phyloP scores from a whole-genome alignment of 805 yeast genomes.

The Zygotorulaspora sp. region DNA sequence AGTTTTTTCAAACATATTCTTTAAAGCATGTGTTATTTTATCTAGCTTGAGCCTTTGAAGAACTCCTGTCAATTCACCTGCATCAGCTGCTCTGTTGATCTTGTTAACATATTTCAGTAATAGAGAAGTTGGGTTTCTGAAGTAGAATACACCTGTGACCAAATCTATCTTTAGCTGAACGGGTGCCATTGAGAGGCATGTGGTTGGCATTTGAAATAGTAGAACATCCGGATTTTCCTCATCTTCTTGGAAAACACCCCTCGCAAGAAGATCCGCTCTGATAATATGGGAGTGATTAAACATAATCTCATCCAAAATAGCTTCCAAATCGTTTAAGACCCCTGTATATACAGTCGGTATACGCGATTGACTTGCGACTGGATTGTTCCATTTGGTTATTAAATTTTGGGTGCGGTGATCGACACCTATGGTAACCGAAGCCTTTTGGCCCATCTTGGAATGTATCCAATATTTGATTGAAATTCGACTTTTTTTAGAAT shows the following conservation, averaged over 20 bases:
- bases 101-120: conserved; percentile 26
- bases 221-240: conserved; percentile 31
- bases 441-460: conserved; percentile 30
- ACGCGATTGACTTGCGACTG: conserved; percentile 15
- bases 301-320: conserved; percentile 34
- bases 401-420: conserved; percentile 24
- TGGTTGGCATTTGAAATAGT: conserved; percentile 33
- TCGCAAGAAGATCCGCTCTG: conserved; percentile 29
- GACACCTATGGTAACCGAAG: conserved; percentile 31
- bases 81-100: conserved; percentile 28
- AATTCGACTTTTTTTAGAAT: conserved; percentile 32
- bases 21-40: conserved; percentile 29
- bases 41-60: conserved; percentile 32
- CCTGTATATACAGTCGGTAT: conserved; percentile 26
- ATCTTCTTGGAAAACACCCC: conserved; percentile 31
- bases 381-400: conserved; percentile 32
- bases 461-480: conserved; percentile 35
- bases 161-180: conserved; percentile 34
- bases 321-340: conserved; percentile 29
- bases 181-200: conserved; percentile 31
- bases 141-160: conserved; percentile 32
- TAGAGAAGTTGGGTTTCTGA: conserved; percentile 32
- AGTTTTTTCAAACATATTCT: conserved; percentile 36
- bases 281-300: conserved; percentile 35
- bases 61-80: conserved; percentile 26